A percentile compares a stretch with the other conserved stretches of the same genome.
phyloP scores from a whole-genome alignment of 257 asterid species.

The Henckelia pumila region DNA sequence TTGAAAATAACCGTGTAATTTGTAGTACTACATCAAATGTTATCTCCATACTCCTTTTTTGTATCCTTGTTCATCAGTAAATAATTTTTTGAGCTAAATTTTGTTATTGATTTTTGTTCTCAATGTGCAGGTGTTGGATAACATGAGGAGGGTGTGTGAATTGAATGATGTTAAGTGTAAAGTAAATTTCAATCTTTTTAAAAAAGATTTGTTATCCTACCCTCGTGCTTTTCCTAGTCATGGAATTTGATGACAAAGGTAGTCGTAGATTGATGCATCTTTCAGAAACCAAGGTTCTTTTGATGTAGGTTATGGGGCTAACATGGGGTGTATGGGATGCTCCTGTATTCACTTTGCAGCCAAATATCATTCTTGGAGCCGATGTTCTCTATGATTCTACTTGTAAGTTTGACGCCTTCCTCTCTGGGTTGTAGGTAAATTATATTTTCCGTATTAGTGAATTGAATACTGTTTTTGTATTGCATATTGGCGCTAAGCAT shows the following conservation, averaged over 20 bases:
- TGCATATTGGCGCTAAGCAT: slow-evolving; percentile 49
- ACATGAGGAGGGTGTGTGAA: slow-evolving; percentile 66
- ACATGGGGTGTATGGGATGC: slow-evolving; percentile 90
- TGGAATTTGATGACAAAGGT: neutral
- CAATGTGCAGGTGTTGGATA: slow-evolving; percentile 65
- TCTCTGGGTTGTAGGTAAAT: neutral
- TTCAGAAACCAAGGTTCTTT: slow-evolving; percentile 1
- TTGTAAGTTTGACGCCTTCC: slow-evolving; percentile 38
- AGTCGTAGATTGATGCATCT: neutral
- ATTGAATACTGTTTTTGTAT: slow-evolving; percentile 24
- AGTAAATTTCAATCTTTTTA: slow-evolving; percentile 37
- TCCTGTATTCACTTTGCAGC: slow-evolving; percentile 50
- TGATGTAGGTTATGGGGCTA: slow-evolving; percentile 66
- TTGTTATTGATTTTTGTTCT: slow-evolving; percentile 17
- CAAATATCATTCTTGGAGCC: slow-evolving; percentile 94
- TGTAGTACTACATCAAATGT: neutral
- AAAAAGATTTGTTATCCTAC: slow-evolving; percentile 6
- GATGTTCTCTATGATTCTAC: slow-evolving; percentile 81
- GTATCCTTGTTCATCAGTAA: neutral
- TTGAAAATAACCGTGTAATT: slow-evolving; percentile 3
- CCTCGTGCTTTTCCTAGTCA: slow-evolving; percentile 8
- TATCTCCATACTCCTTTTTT: neutral
- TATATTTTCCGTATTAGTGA: neutral
- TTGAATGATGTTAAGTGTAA: slow-evolving; percentile 63
- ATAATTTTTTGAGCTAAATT: neutral